Conservation (phyloP, 495 filamentous ascomycete species). For the Penicillium coffeae region DNA sequence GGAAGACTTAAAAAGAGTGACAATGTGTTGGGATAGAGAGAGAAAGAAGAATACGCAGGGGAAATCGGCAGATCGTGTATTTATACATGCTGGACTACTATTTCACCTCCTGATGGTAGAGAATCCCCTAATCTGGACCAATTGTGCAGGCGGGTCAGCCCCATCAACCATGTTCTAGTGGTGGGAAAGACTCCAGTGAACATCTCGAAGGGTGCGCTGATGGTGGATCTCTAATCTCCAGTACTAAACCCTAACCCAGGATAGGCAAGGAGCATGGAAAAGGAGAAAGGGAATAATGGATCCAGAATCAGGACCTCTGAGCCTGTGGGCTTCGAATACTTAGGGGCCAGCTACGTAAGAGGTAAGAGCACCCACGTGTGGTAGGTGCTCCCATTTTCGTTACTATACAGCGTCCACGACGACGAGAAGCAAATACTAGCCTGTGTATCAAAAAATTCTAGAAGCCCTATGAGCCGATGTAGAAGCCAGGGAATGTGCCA, state of each 20-base stretch:
- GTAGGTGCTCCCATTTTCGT: too few species aligned
- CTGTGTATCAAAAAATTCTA: conserved; percentile 1
- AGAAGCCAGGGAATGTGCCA: not conserved
- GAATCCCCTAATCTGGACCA: not conserved
- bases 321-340: not conserved
- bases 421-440: too few species aligned
- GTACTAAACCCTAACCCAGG: not conserved
- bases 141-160: conserved; percentile 16
- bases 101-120: not conserved
- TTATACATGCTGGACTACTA: conserved; percentile 10
- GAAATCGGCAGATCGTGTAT: conserved; percentile 14
- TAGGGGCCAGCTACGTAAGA: not conserved
- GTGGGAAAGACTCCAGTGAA: not conserved
- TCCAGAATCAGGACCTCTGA: too few species aligned
- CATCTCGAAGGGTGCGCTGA: not conserved
- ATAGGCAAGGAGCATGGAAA: not conserved
- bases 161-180: not conserved
- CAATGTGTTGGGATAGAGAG: conserved; percentile 8
- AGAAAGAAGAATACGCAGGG: conserved; percentile 14
- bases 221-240: not conserved
- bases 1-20: conserved; percentile 25
- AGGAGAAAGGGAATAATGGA: too few species aligned
- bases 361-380: not conserved
- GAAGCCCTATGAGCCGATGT: not conserved
- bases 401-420: too few species aligned